Percentiles rank a stretch among this genome's conserved stretches.
Evolutionary conservation across 2,329 filamentous ascomycete genomes (phyloP).

Genomic region (Ascochyta lentis): DNA sequence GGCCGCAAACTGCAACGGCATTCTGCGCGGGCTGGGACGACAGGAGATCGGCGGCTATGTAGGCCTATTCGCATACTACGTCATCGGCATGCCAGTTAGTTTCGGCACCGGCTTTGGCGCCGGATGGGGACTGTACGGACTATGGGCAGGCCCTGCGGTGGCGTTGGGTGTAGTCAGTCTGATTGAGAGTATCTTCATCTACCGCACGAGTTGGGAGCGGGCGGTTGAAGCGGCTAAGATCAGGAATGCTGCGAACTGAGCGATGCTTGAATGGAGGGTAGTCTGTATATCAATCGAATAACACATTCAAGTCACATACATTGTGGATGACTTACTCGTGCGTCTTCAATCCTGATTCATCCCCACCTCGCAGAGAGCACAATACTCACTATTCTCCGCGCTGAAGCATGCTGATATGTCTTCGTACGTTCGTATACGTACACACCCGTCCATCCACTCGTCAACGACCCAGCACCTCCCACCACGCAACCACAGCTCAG

Average conservation of each 20-base stretch:
- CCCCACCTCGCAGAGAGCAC: too few relatives aligned
- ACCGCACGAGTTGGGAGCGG: constrained; percentile 61
- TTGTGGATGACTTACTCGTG: too few relatives aligned
- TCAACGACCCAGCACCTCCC: too few relatives aligned
- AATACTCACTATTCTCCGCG: too few relatives aligned
- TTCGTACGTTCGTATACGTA: too few relatives aligned
- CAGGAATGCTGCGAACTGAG: constrained; percentile 57
- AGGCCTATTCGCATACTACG: constrained; percentile 86
- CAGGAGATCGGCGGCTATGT: constrained; percentile 91
- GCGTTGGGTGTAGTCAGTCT: constrained; percentile 68
- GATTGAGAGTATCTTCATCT: constrained; percentile 65
- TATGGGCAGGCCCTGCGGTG: constrained; percentile 72
- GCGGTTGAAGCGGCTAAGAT: constrained; percentile 66
- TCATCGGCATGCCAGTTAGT: constrained; percentile 82
- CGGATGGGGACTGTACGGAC: constrained; percentile 76
- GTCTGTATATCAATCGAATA: too few relatives aligned
- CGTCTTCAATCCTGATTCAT: too few relatives aligned
- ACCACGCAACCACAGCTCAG: too few relatives aligned
- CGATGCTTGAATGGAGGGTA: background rate
- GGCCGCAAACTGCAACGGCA: constrained; percentile 79
- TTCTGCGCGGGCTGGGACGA: constrained; percentile 84
- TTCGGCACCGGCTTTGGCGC: constrained; percentile 79
- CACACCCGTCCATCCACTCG: too few relatives aligned
- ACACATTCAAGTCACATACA: too few relatives aligned
- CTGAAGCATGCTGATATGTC: too few relatives aligned